Evolutionary conservation across 2,329 filamentous ascomycete species (phyloP), one percentile per base, ranked within the genome.

Genomic region (Talaromyces albobiverticillius): DNA sequence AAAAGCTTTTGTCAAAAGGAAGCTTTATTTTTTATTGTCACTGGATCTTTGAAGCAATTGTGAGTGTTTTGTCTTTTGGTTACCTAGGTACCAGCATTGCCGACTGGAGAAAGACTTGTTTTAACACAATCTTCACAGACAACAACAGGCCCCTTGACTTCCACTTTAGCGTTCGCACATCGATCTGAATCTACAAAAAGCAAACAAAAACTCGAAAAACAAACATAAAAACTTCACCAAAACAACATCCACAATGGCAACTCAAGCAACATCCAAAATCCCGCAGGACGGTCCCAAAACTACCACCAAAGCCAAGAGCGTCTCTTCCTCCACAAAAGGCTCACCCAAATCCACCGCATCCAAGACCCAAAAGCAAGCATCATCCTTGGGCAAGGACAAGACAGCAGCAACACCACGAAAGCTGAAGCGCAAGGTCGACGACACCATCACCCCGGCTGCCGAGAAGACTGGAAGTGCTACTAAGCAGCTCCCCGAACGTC

Each of bases 251-350:
- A 49, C 6, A 41, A 55, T 55, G 53, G 46, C 53, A 20, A 42
- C 41, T 29, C 53, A 55, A 46, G 41, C 29, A 11, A 29, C 46
- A 16, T 43, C 55, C 32, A 57, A 47, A 29, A 13, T 36, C 16
- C 42, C 46, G 13, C 38, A 32, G n/a, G 56, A 62, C 36, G 57
- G 41, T 14, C 64, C 64, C 5, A 59, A 61, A 14, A 66, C 64
- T 4, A 62, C 64, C 3, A 66, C 64, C 49, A 64, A 64, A 56
- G 48, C 52, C 51, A 64, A 63, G 55, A 66, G 63, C 56, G 59
- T 38, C 20, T 54, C 61, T 43, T 57, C 58, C 11, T 66, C 64
- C n/a, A 58, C 54, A 20, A 62, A 54, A 18, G 51, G 46, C 14
- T 54, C 47, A 3, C 41, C 38, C 26, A 47, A 53, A 45, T 36